Conservation (phyloP, 345 rosid genomes). For the Xanthoceras sorbifolium region DNA sequence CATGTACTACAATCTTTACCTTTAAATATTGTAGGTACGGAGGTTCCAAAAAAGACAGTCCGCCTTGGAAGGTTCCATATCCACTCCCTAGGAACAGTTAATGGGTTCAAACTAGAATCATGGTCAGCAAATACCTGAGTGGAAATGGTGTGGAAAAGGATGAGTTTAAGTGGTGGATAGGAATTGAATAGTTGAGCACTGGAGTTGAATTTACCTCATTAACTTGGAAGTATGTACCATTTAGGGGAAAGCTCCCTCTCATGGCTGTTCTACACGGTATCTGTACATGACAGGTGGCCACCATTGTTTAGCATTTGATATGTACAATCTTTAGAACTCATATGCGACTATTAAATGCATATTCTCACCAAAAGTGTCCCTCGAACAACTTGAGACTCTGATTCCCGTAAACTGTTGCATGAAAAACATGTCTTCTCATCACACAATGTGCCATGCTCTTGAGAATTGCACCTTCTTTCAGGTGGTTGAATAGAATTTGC, state of each 20-base stretch:
- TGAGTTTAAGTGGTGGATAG: not conserved
- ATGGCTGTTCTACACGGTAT: constrained; percentile 96
- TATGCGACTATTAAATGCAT: constrained; percentile 15
- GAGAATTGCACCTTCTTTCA: constrained; percentile 54
- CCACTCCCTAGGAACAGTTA: constrained; percentile 75
- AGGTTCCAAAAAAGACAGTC: constrained; percentile 89
- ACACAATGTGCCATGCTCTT: constrained; percentile 51
- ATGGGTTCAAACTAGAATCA: constrained; percentile 72
- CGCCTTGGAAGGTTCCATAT: constrained; percentile 81
- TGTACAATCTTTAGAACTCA: not conserved
- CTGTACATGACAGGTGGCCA: constrained; percentile 34
- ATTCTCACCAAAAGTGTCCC: constrained; percentile 83
- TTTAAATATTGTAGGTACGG: constrained; percentile 86
- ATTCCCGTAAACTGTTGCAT: constrained; percentile 72
- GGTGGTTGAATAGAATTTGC: constrained; percentile 69
- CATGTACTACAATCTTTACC: constrained; percentile 42
- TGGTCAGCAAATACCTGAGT: constrained; percentile 93
- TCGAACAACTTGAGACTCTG: constrained; percentile 70
- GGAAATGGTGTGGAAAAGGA: constrained; percentile 4
- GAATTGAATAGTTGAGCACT: not conserved
- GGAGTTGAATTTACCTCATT: constrained; percentile 59
- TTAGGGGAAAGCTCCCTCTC: constrained; percentile 96
- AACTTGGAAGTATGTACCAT: constrained; percentile 96
- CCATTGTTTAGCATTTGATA: constrained; percentile 5
- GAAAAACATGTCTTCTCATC: constrained; percentile 66